Evolutionary conservation across 768 basidiomycete species (phyloP), one percentile per base, ranked within the genome.

Genomic region (Boletus subcaerulescens): DNA sequence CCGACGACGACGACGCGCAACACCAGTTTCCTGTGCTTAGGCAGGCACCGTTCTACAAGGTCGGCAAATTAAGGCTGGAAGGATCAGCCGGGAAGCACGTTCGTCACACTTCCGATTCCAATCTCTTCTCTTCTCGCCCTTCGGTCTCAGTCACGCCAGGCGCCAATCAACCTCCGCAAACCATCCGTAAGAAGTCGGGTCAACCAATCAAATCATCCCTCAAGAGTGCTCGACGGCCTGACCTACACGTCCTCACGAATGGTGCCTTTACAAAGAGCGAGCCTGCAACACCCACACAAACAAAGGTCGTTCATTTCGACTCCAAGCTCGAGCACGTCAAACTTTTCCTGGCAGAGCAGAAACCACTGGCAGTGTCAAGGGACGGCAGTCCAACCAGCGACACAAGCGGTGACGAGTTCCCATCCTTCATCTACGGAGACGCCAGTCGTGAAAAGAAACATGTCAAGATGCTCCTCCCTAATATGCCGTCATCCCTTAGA

Each of bases 301-400:
- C 82, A 59, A 95, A 97, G 69, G 86, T 84, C 24, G 96, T 99
- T 10, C 93, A 97, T 65, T 99, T 99, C 57, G 91, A 96, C 73
- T 70, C 86, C 6, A 84, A 94, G 66, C 82, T 98, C 50, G 96
- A 97, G 71, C 91, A 93, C 52, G 91, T 98, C 58, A 95, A 95
- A 72, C 80, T 95, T 45, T 98, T 98, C 77, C 77, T 95, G 53
- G 87, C 95, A 13, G 91, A 93, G 73, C 96, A 98, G 72, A 93
- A 93, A 67, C 96, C 96, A 6, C 79, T 91, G 9, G 94, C 95
- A 1, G 96, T 99, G 17, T 91, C 88, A 13, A 83, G 96, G 44
- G 87, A 92, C 60, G 93, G 93, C 1, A 91, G 89, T 60, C 95
- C 94, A 5, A 89, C 86, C 5, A 89, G 84, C 60, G 85, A 92